A percentile compares a stretch with the other conserved stretches of the same genome.
phyloP scores from a whole-genome alignment of 2,329 filamentous ascomycete species.

The Gyromitra esculenta region DNA sequence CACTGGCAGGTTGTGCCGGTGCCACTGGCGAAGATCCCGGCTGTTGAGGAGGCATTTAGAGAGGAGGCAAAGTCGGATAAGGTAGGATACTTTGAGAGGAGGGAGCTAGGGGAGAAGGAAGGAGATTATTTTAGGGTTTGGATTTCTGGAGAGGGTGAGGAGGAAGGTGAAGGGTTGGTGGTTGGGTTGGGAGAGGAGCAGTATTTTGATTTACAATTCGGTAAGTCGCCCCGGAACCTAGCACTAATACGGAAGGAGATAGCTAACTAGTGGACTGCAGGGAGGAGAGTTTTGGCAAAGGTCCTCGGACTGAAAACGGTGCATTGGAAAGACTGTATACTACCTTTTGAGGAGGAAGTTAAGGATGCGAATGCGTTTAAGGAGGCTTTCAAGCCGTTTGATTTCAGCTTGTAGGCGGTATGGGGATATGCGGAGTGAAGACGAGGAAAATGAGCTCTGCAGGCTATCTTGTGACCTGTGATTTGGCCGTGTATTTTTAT shows the following conservation, averaged over 20 bases:
- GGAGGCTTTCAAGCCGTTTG: slow-evolving; percentile 81
- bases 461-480: slow-evolving; percentile 3
- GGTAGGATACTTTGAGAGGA: slow-evolving; percentile 50
- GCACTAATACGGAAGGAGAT: background rate
- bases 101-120: slow-evolving; percentile 54
- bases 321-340: slow-evolving; percentile 84
- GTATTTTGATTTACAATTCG: slow-evolving; percentile 91
- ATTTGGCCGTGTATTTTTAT: slow-evolving; percentile 7
- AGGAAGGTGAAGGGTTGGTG: slow-evolving; percentile 69
- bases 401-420: slow-evolving; percentile 72
- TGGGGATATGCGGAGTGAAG: background rate
- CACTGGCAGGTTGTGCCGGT: slow-evolving; percentile 89
- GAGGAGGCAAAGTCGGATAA: slow-evolving; percentile 81
- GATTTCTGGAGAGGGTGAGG: slow-evolving; percentile 65
- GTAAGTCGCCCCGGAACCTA: slow-evolving; percentile 58
- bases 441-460: background rate
- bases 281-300: slow-evolving; percentile 83
- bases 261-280: slow-evolving; percentile 14
- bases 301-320: slow-evolving; percentile 82
- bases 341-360: slow-evolving; percentile 80
- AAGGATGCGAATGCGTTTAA: slow-evolving; percentile 82
- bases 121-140: slow-evolving; percentile 82
- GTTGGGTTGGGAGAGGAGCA: slow-evolving; percentile 76
- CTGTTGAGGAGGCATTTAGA: slow-evolving; percentile 88
- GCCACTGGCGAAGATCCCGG: slow-evolving; percentile 65